A percentile compares a stretch with the other conserved stretches of the same genome.
Conservation (phyloP, 1,284 basidiomycete species). For the Sphaerobolus stellatus region DNA sequence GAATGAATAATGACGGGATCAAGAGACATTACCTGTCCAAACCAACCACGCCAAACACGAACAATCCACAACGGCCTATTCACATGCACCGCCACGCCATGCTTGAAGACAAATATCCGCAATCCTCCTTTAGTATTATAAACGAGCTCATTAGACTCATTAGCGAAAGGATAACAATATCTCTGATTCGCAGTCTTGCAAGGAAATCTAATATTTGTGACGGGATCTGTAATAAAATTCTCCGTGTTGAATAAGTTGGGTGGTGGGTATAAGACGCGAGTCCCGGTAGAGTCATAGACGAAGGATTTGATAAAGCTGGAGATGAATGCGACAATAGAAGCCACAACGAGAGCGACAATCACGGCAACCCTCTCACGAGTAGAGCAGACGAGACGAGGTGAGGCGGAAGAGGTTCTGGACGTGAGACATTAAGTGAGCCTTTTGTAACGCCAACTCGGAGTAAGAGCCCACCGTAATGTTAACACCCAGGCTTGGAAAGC, state of each 20-base stretch:
- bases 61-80: background rate
- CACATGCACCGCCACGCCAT: slow-evolving; percentile 6
- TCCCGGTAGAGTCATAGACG: slow-evolving; percentile 6
- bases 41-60: background rate
- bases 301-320: slow-evolving; percentile 10
- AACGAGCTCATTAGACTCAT: slow-evolving; percentile 4
- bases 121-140: slow-evolving; percentile 3
- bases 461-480: background rate
- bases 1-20: background rate
- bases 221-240: slow-evolving; percentile 4
- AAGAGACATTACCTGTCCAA: background rate
- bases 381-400: slow-evolving; percentile 8
- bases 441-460: background rate
- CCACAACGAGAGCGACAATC: background rate
- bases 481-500: slow-evolving; percentile 7
- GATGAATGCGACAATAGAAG: slow-evolving; percentile 4
- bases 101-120: slow-evolving; percentile 8
- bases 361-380: slow-evolving; percentile 11
- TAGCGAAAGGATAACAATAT: slow-evolving; percentile 9
- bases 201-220: slow-evolving; percentile 11
- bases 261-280: slow-evolving; percentile 7
- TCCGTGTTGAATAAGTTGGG: slow-evolving; percentile 7
- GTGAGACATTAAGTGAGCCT: background rate
- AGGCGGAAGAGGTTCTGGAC: background rate
- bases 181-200: slow-evolving; percentile 3